Conservation (phyloP, 257 asterid genomes). For the Solanum virginianum region DNA sequence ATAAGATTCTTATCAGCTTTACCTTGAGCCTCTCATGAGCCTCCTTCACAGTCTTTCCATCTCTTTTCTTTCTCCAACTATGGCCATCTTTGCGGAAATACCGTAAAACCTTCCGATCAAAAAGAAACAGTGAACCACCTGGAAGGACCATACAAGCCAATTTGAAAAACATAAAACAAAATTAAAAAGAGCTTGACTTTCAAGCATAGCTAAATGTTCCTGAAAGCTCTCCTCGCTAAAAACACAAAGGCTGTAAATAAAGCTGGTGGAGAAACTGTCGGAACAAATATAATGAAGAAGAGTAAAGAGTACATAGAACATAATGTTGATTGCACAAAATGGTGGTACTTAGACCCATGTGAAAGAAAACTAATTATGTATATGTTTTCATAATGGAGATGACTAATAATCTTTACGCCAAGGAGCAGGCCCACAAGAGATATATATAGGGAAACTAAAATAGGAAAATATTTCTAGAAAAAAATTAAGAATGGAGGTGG, state of each 20-base stretch:
- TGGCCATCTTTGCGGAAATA: slow-evolving; percentile 93
- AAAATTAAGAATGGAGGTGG: neutral
- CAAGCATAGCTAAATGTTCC: neutral
- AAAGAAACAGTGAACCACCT: slow-evolving; percentile 93
- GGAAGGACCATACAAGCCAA: slow-evolving; percentile 7
- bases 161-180: neutral
- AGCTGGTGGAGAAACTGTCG: neutral
- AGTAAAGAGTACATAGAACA: neutral
- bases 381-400: neutral
- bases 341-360: neutral
- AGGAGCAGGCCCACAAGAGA: neutral
- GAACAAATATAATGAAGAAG: neutral
- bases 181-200: neutral
- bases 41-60: slow-evolving; percentile 90
- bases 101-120: slow-evolving; percentile 82
- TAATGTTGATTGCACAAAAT: neutral
- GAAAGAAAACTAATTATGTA: neutral
- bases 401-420: neutral
- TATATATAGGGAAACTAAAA: neutral
- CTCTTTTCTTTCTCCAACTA: slow-evolving; percentile 91
- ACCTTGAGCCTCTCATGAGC: slow-evolving; percentile 98
- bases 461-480: neutral
- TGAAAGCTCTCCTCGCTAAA: neutral
- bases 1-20: neutral
- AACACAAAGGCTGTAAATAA: neutral